These are phyloP conservation scores for Piromyces finnis DNA, from an alignment of 192 early-diverging fungal species.

Conservation along the genomic window DNA sequence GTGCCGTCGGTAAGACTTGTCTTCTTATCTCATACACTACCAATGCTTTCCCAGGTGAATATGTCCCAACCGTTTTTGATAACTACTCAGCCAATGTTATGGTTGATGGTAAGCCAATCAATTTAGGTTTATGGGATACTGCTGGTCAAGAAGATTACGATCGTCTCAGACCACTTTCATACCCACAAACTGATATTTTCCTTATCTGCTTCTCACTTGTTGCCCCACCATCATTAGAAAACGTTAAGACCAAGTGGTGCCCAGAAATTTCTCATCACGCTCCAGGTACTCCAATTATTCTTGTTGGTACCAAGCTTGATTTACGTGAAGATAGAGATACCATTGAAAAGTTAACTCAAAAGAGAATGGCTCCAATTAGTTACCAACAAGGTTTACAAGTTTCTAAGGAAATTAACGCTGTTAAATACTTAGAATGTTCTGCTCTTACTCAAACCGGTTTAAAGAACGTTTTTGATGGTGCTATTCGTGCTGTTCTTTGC, in stretches of 20 bases:
- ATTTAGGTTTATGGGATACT: constrained; percentile 95
- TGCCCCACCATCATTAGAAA: constrained; percentile 89
- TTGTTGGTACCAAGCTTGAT: constrained; percentile 96
- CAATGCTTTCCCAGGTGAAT: constrained; percentile 98
- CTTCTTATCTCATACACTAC: constrained; percentile 95
- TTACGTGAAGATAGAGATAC: constrained; percentile 83
- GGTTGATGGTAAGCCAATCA: constrained; percentile 98
- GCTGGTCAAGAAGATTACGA: constrained; percentile 98
- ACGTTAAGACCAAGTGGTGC: constrained; percentile 94
- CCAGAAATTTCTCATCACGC: constrained; percentile 93
- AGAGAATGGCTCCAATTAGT: constrained; percentile 71
- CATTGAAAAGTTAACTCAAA: constrained; percentile 71
- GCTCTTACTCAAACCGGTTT: constrained; percentile 93
- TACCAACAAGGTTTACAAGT: constrained; percentile 76
- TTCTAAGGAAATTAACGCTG: constrained; percentile 73
- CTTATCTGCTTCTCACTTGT: constrained; percentile 95
- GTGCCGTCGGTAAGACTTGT: constrained; percentile 91
- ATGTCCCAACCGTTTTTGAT: constrained; percentile 99
- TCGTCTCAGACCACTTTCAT: constrained; percentile 87
- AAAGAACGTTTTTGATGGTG: constrained; percentile 98
- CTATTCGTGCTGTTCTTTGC: constrained; percentile 79
- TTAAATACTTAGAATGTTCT: constrained; percentile 93
- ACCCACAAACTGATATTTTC: constrained; percentile 97
- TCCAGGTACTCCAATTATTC: constrained; percentile 76
- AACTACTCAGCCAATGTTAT: constrained; percentile 98